These are phyloP conservation scores for Phyllosticta citriasiana DNA, from an alignment of 2,329 filamentous ascomycete species.

Conservation along the genomic window DNA sequence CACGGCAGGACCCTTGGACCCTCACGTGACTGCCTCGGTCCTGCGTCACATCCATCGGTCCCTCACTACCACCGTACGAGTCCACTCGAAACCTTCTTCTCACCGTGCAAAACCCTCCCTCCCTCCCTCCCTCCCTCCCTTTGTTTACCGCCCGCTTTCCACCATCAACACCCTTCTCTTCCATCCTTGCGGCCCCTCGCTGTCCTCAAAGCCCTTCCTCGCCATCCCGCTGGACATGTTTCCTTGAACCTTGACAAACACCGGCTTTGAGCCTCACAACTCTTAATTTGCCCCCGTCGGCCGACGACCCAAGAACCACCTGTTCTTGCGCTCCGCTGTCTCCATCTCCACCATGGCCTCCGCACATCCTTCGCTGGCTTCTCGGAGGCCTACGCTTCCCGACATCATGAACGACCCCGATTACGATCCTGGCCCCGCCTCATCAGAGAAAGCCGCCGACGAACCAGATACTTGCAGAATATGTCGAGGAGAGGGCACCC, in stretches of 20 bases:
- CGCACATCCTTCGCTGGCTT: not conserved
- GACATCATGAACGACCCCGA: slow-evolving; percentile 50
- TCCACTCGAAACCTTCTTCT: not conserved
- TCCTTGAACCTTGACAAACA: not conserved
- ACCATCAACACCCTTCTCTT: not conserved
- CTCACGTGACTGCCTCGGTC: no score
- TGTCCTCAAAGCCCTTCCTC: not conserved
- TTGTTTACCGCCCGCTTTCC: not conserved
- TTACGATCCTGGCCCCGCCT: slow-evolving; percentile 32
- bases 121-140: not conserved
- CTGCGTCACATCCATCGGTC: not conserved
- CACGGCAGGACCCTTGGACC: no score
- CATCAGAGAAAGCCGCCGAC: slow-evolving; percentile 24
- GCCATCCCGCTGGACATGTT: slow-evolving; percentile 3
- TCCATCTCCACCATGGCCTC: slow-evolving; percentile 2
- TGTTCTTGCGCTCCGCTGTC: not conserved
- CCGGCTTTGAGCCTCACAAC: slow-evolving; percentile 1
- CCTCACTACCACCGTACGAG: not conserved
- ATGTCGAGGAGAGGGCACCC: slow-evolving; percentile 78
- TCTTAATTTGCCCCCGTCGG: not conserved
- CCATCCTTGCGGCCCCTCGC: not conserved
- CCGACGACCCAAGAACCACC: not conserved
- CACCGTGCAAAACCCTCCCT: not conserved
- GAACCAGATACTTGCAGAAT: slow-evolving; percentile 88
- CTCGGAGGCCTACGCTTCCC: not conserved